Evolutionary conservation across 1,284 basidiomycete genomes (phyloP), one percentile per base, ranked within the genome.

Genomic region (Mycena citricolor): DNA sequence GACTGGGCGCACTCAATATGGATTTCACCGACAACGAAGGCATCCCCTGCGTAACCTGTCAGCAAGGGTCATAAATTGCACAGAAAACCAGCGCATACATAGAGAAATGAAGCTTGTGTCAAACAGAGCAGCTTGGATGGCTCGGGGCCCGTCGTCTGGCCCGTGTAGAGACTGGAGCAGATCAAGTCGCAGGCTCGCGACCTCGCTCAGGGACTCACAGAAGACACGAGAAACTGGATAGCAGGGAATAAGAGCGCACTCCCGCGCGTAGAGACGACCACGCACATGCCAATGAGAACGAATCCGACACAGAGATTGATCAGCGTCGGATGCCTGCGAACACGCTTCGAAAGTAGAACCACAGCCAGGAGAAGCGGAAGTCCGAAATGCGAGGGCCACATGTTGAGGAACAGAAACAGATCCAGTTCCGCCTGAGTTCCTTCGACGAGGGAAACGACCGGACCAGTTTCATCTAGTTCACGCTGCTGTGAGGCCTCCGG

Each of bases 321-420:
- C 44, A 76, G 74, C 6, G 72, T 74, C n/a, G 67, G 60, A 60
- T 76, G 70, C n/a, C 73, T 63, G 38, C 67, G 57, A 19, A 75
- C 63, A 43, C 60, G 61, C 54, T 63, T 70, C 23, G 68, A 67
- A 36, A 66, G 56, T 4, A 67, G 44, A 7, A 74, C 67, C 23
- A 70, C 58, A 3, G 59, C 60, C 7, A 75, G 56, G 10, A 76
- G 57, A n/a, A 74, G 20, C 13, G 73, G 73, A 16, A 76, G 64
- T 6, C 70, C 70, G 39, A 74, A 59, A 55, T 74, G 72, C 8
- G 73, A 71, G 4, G 74, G 64, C 68, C 69, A 73, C 52, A 73
- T 64, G 49, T 75, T 74, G 41, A 77, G 54, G n/a, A 72, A 61
- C 44, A 75, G 61, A 51, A 69, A 76, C 6, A 61, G 59, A 4